Evolutionary conservation across 768 basidiomycete genomes (phyloP).

Genomic region (Lactarius akahatsu): DNA sequence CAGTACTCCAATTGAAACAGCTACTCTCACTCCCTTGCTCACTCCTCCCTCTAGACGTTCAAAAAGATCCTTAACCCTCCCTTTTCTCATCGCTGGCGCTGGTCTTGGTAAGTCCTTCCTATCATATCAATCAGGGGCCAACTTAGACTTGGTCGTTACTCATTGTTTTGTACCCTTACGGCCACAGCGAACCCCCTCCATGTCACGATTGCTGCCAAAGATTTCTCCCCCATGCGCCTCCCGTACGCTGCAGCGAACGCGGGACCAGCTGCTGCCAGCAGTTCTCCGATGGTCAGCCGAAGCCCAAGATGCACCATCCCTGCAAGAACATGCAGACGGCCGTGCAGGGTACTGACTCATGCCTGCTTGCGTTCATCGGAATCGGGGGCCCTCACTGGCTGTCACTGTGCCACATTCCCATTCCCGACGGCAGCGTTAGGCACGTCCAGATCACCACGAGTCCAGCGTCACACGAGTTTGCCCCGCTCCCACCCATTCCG

Average conservation of each 20-base stretch:
- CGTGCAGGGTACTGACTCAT: constrained; percentile 9
- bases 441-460: constrained; percentile 3
- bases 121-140: constrained; percentile 1
- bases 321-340: constrained; percentile 27
- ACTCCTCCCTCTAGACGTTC: no score
- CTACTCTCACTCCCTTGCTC: no score
- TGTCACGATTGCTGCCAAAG: constrained; percentile 15
- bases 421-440: constrained; percentile 5
- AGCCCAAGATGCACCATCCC: constrained; percentile 23
- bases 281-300: constrained; percentile 1
- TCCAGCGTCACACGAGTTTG: not conserved
- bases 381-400: constrained; percentile 5
- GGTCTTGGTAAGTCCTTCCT: constrained; percentile 21
- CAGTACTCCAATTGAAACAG: no score
- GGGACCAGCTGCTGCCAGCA: not conserved
- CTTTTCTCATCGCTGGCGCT: constrained; percentile 12
- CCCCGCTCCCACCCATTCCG: not conserved
- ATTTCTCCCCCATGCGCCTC: constrained; percentile 20
- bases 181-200: constrained; percentile 18
- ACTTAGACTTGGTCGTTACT: not conserved
- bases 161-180: not conserved
- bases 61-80: not conserved
- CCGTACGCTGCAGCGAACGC: constrained; percentile 16
- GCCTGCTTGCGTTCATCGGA: constrained; percentile 20
- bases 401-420: constrained; percentile 2